These are phyloP conservation scores for Volutella citrinella DNA, from an alignment of 2,329 filamentous ascomycete genomes.

Conservation along the genomic window DNA sequence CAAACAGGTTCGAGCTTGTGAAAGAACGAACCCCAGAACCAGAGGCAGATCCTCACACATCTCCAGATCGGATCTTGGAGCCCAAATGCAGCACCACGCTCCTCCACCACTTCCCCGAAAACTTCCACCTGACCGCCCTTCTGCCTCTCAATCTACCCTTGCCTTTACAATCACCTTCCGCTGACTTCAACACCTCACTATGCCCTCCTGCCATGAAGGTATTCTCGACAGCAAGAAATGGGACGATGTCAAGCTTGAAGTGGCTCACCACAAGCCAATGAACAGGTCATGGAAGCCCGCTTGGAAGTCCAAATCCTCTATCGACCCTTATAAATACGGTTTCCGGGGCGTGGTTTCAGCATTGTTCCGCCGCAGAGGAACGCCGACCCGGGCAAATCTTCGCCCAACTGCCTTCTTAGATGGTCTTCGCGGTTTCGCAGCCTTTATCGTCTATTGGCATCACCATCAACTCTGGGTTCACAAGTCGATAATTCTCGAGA, in stretches of 20 bases:
- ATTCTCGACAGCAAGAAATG: constrained; percentile 33
- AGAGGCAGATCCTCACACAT: too few relatives aligned
- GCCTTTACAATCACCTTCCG: background rate
- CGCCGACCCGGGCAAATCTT: constrained; percentile 24
- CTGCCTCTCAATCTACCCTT: too few relatives aligned
- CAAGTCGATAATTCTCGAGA: constrained; percentile 44
- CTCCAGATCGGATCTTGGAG: too few relatives aligned
- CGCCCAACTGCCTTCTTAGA: constrained; percentile 58
- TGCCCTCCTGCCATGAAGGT: constrained; percentile 29
- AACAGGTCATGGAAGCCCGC: constrained; percentile 20
- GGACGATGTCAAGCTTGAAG: constrained; percentile 27
- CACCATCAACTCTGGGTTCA: constrained; percentile 60
- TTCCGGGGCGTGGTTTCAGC: constrained; percentile 9
- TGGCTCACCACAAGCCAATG: constrained; percentile 16
- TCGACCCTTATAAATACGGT: constrained; percentile 8
- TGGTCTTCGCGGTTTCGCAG: constrained; percentile 64
- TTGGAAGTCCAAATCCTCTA: constrained; percentile 26
- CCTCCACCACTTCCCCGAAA: too few relatives aligned
- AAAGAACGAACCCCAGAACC: too few relatives aligned
- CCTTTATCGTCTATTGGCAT: constrained; percentile 63
- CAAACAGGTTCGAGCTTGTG: too few relatives aligned
- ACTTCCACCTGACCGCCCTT: too few relatives aligned
- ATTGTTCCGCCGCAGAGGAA: constrained; percentile 14
- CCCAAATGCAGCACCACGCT: too few relatives aligned
- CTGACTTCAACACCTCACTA: constrained; percentile 14